These are phyloP conservation scores for Geosmithia flava DNA, from an alignment of 2,329 filamentous ascomycete species.

Conservation along the genomic window DNA sequence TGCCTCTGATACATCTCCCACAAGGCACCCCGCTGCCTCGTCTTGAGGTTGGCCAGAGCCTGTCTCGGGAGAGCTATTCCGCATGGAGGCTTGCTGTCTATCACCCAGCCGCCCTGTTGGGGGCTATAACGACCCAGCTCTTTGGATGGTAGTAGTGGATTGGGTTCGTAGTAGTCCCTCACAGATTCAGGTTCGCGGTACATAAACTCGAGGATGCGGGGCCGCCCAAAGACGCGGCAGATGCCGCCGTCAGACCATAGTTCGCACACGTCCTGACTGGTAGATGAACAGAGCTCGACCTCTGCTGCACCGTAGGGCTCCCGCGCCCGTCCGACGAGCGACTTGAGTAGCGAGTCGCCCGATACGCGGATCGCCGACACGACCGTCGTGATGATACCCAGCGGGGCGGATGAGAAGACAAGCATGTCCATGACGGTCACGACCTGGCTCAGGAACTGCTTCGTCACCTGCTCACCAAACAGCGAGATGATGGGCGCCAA, in stretches of 20 bases:
- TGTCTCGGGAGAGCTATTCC: background rate
- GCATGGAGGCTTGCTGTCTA: background rate
- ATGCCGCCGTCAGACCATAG: conserved; percentile 19
- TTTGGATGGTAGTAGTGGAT: background rate
- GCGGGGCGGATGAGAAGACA: conserved; percentile 19
- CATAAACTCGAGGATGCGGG: conserved; percentile 18
- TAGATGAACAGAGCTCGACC: conserved; percentile 26
- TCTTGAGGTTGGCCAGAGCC: background rate
- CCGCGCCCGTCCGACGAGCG: conserved; percentile 24
- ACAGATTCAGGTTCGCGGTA: conserved; percentile 1
- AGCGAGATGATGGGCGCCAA: conserved; percentile 19
- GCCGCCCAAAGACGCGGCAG: conserved; percentile 17
- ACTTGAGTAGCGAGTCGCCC: conserved; percentile 14
- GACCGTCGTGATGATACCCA: conserved; percentile 26
- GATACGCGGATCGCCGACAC: conserved; percentile 17
- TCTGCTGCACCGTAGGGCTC: conserved; percentile 20
- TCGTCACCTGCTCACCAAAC: conserved; percentile 24
- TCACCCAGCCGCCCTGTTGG: background rate
- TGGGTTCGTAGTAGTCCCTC: background rate
- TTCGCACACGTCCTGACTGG: conserved; percentile 23
- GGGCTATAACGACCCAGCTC: background rate
- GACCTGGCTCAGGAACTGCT: conserved; percentile 23
- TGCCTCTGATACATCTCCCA: background rate
- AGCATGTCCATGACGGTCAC: conserved; percentile 15
- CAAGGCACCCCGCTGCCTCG: background rate